Conservation (phyloP, 345 rosid genomes). For the Iberis pinnata region DNA sequence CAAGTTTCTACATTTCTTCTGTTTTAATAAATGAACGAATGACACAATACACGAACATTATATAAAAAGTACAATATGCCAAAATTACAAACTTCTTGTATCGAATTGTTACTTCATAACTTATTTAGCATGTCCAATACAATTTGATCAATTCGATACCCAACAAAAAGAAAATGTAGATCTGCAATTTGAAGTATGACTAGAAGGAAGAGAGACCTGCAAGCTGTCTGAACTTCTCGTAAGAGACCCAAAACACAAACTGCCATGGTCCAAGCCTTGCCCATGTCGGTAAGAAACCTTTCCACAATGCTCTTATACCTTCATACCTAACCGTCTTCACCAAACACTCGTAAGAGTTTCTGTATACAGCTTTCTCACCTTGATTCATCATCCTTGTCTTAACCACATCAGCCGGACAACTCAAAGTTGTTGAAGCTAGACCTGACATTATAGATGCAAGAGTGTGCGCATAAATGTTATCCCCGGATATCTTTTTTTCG, state of each 20-base stretch:
- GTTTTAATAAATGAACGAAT: too few relatives aligned
- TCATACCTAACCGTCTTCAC: slow-evolving; percentile 66
- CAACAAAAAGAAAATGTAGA: too few relatives aligned
- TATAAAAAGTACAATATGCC: too few relatives aligned
- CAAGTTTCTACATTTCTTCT: too few relatives aligned
- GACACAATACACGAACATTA: too few relatives aligned
- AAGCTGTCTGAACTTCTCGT: slow-evolving; percentile 60
- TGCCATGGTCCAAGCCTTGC: slow-evolving; percentile 97
- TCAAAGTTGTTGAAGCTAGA: slow-evolving; percentile 62
- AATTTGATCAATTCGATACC: not conserved
- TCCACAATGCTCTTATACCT: slow-evolving; percentile 74
- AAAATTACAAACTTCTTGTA: too few relatives aligned
- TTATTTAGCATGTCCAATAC: too few relatives aligned
- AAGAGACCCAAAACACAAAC: slow-evolving; percentile 86
- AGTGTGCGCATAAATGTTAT: slow-evolving; percentile 68
- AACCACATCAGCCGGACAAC: slow-evolving; percentile 88
- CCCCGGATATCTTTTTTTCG: slow-evolving; percentile 39
- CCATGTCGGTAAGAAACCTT: slow-evolving; percentile 88
- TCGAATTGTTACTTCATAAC: too few relatives aligned
- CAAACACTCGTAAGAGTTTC: slow-evolving; percentile 67
- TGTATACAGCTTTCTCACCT: slow-evolving; percentile 39
- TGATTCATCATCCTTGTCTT: slow-evolving; percentile 94
- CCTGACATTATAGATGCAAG: slow-evolving; percentile 79
- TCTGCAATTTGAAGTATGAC: too few relatives aligned
- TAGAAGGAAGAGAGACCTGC: slow-evolving; percentile 75